Base-by-base conservation (phyloP, 495 filamentous ascomycete species). In the Evansstolkia leycettana region DNA sequence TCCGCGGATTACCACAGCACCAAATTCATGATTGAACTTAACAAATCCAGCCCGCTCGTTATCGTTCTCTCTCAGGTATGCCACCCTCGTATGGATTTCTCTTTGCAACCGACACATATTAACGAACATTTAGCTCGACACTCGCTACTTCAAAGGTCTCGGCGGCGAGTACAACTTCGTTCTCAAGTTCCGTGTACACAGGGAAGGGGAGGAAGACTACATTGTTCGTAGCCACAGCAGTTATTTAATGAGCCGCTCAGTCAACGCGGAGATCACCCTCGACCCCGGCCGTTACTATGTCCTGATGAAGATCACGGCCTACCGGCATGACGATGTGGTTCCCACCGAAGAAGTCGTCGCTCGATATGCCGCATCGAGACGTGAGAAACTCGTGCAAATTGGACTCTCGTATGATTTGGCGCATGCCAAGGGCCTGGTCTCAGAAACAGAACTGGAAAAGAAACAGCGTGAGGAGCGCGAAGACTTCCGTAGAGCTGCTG, bases 381-480 rank as follows among this genome's bases (percentile, higher is more conserved):
- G 85, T 17, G 84, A 88, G 31, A 95, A 95, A 54, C 66, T 95
- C 2, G 71, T 87, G 2, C 77, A 82, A 37, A 76, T 89, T 14
- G 87, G 84, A 3, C 69, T 81, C 17, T 76, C 79, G 3, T 92
- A 93, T 38, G 88, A 94, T 48, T 57, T 89, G 7, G 84, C 87
- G 3, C 83, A 92, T 47, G 78, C 76, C 24, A 88, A 87, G 52
- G 81, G 78, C 12, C 69, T 78, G 14, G 62, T 79, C 15, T 53
- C 64, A 18, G 78, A 85, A 43, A 75, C 75, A 4, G 62, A 77
- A n/a, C 62, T 70, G 36, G 79, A 85, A 47, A 78, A 75, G 52
- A 45, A 54, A 17, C 48, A 41, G 13, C 58, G 54, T 7, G 55
- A 73, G 32, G 57, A 63, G 28, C 55, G 55, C 4, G 58, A 69